Evolutionary conservation across 257 asterid species (phyloP).

Genomic region (Solanum bulbocastanum): DNA sequence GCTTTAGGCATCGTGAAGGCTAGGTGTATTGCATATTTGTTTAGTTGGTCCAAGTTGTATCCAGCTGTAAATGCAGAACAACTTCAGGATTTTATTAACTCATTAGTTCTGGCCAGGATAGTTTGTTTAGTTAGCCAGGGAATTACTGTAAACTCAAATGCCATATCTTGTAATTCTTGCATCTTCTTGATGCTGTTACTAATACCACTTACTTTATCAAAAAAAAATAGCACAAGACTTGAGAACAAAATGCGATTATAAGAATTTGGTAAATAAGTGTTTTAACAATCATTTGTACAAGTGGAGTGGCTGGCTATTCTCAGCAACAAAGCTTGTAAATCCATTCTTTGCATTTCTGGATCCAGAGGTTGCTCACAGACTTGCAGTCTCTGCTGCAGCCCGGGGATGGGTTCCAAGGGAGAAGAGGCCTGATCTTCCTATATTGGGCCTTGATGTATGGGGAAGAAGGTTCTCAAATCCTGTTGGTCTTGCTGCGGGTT

Average conservation of each 20-base stretch:
- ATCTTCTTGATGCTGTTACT: not conserved
- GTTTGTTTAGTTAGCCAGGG: not conserved
- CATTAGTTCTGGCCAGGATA: not conserved
- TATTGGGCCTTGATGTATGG: constrained; percentile 73
- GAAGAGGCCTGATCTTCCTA: constrained; percentile 76
- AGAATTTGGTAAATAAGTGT: not conserved
- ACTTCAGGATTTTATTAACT: not conserved
- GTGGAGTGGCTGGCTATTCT: constrained; percentile 75
- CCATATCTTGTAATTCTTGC: not conserved
- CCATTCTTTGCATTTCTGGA: constrained; percentile 93
- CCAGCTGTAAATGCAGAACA: not conserved
- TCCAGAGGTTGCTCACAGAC: constrained; percentile 85
- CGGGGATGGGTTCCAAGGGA: constrained; percentile 98
- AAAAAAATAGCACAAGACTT: not conserved
- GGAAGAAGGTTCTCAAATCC: constrained; percentile 98
- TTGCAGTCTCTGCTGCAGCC: constrained; percentile 96
- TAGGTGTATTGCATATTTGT: not conserved
- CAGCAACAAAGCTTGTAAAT: constrained; percentile 88
- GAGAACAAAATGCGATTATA: not conserved
- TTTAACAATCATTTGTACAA: not conserved
- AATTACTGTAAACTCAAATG: not conserved
- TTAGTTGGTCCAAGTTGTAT: not conserved
- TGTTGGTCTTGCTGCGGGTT: constrained; percentile 94
- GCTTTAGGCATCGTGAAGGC: not conserved
- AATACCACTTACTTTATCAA: not conserved